Conservation (phyloP, 2,329 filamentous ascomycete species). For the Fusarium pilosicola region DNA sequence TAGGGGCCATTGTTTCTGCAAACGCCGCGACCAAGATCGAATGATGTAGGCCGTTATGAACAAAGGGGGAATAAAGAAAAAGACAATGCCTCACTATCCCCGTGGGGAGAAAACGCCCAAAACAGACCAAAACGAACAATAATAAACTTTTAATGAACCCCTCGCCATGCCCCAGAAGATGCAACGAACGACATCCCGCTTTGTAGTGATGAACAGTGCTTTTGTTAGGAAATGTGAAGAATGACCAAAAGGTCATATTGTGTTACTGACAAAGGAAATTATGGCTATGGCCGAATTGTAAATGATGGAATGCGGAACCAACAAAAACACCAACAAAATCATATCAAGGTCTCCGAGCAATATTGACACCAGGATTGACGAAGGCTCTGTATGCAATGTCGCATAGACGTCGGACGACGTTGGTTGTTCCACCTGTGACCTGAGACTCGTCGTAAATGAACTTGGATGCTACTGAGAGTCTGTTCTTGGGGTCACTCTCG, state of each 20-base stretch:
- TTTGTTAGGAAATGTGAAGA: slow-evolving; percentile 30
- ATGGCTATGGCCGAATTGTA: slow-evolving; percentile 2
- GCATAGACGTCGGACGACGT: slow-evolving; percentile 76
- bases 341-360: slow-evolving; percentile 46
- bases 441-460: slow-evolving; percentile 74
- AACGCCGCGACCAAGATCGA: slow-evolving; percentile 36
- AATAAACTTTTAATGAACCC: slow-evolving; percentile 44
- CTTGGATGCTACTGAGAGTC: slow-evolving; percentile 74
- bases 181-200: slow-evolving; percentile 36
- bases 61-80: slow-evolving; percentile 28
- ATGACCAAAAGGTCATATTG: slow-evolving; percentile 9
- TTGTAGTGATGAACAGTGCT: slow-evolving; percentile 29
- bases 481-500: slow-evolving; percentile 73
- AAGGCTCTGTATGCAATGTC: slow-evolving; percentile 73
- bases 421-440: slow-evolving; percentile 75
- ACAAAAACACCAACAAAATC: not conserved
- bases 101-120: slow-evolving; percentile 41
- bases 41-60: slow-evolving; percentile 34
- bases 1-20: slow-evolving; percentile 34
- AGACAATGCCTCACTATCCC: slow-evolving; percentile 37
- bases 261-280: slow-evolving; percentile 38
- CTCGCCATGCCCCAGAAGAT: slow-evolving; percentile 50
- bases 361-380: slow-evolving; percentile 62
- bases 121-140: slow-evolving; percentile 25
- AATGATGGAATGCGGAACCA: not conserved